phyloP scores from a whole-genome alignment of 2,329 filamentous ascomycete genomes.

The Sclerotinia borealis region DNA sequence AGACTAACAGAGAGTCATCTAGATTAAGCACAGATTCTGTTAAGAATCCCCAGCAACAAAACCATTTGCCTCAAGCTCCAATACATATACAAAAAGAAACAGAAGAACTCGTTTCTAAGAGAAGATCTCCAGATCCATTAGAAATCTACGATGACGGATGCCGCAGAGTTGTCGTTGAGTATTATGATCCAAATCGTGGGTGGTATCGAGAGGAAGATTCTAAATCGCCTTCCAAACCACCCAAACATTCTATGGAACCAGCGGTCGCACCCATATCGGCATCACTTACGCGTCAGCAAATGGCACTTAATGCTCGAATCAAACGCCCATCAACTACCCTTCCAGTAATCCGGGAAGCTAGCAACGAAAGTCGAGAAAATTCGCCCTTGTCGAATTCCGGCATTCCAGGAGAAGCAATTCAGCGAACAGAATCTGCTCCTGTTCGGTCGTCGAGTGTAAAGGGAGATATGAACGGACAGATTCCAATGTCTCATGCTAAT shows the following conservation, averaged over 20 bases:
- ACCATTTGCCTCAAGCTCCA: not conserved
- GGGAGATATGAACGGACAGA: not conserved
- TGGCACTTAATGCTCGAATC: constrained; percentile 24
- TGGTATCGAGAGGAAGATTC: constrained; percentile 15
- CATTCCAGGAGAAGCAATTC: not conserved
- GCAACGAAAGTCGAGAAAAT: not conserved
- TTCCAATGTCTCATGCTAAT: not conserved
- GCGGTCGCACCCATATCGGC: not conserved
- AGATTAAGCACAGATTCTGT: not conserved
- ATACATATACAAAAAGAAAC: not conserved
- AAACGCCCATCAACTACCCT: constrained; percentile 23
- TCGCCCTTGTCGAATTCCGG: not conserved
- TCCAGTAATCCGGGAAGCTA: constrained; percentile 13
- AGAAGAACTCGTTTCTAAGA: not conserved
- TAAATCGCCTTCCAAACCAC: not conserved
- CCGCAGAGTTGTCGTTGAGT: constrained; percentile 13
- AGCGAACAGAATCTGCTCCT: constrained; percentile 1
- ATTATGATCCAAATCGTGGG: constrained; percentile 17
- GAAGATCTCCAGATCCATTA: not conserved
- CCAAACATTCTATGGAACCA: not conserved
- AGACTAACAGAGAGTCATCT: not conserved
- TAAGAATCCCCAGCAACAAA: not conserved
- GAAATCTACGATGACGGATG: not conserved
- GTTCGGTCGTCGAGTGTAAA: not conserved
- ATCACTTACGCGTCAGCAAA: constrained; percentile 19